phyloP scores from a whole-genome alignment of 1,284 basidiomycete species.

The Taiwanofungus camphoratus region DNA sequence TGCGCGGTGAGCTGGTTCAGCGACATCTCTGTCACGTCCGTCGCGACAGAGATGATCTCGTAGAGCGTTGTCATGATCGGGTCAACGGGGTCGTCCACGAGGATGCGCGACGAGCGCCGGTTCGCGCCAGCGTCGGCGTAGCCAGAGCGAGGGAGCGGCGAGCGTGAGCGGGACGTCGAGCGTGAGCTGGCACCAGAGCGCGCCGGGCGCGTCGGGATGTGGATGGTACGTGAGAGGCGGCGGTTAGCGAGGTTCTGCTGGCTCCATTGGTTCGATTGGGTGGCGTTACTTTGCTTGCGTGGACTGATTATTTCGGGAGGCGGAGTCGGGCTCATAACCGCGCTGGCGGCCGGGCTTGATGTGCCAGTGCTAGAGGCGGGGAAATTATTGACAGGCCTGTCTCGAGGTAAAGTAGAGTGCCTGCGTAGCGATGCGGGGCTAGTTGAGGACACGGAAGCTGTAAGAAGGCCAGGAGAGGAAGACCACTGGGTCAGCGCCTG shows the following conservation, averaged over 20 bases:
- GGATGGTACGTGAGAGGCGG: constrained; percentile 75
- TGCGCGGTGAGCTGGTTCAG: constrained; percentile 80
- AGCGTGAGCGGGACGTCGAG: constrained; percentile 92
- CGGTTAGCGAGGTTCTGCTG: constrained; percentile 55
- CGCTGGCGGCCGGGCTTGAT: constrained; percentile 49
- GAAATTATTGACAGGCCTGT: constrained; percentile 47
- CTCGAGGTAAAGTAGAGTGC: constrained; percentile 61
- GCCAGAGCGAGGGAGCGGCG: constrained; percentile 78
- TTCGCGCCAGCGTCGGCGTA: constrained; percentile 60
- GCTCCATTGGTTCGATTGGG: constrained; percentile 51
- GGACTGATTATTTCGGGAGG: constrained; percentile 59
- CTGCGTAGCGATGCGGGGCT: constrained; percentile 65
- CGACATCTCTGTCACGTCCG: constrained; percentile 89
- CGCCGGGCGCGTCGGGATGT: constrained; percentile 63
- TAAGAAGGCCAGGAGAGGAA: constrained; percentile 48
- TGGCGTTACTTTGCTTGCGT: constrained; percentile 49
- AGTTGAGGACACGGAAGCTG: constrained; percentile 58
- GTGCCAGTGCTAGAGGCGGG: constrained; percentile 46
- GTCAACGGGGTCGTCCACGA: constrained; percentile 76
- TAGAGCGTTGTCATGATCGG: constrained; percentile 91
- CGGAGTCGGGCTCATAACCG: constrained; percentile 32
- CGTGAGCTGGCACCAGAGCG: constrained; percentile 84
- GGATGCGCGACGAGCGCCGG: constrained; percentile 67
- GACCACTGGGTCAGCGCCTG: constrained; percentile 48
- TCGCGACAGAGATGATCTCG: constrained; percentile 91